phyloP scores from a whole-genome alignment of 768 basidiomycete species.

The Amanita pallidorosea region DNA sequence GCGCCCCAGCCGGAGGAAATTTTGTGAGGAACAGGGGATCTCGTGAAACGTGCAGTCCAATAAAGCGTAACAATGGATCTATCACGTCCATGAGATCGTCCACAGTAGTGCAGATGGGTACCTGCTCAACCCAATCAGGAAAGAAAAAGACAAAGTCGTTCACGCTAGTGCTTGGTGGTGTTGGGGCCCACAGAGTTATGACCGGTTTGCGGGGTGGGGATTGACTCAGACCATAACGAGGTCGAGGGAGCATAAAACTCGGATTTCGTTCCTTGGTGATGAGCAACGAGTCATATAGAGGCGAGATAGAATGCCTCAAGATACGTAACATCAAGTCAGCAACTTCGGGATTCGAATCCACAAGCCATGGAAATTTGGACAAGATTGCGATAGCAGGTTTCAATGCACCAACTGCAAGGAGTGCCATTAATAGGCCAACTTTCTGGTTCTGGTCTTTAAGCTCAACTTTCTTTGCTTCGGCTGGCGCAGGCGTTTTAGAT shows the following conservation, averaged over 20 bases:
- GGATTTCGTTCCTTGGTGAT: conserved; percentile 49
- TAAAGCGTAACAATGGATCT: conserved; percentile 69
- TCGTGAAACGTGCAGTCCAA: conserved; percentile 74
- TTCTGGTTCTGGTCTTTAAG: conserved; percentile 62
- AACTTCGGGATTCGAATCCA: conserved; percentile 70
- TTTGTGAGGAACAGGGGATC: conserved; percentile 72
- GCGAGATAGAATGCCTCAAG: conserved; percentile 55
- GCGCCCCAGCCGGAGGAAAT: conserved; percentile 69
- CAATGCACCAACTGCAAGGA: conserved; percentile 82
- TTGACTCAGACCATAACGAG: conserved; percentile 46
- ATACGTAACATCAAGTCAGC: conserved; percentile 81
- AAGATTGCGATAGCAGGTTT: conserved; percentile 71
- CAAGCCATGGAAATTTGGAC: conserved; percentile 76
- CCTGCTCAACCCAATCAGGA: conserved; percentile 65
- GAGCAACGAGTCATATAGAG: conserved; percentile 48
- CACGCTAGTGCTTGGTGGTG: conserved; percentile 64
- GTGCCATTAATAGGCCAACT: conserved; percentile 60
- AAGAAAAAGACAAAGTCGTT: conserved; percentile 89
- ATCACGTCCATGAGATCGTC: conserved; percentile 70
- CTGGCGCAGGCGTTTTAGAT: conserved; percentile 26
- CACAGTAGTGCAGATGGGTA: conserved; percentile 52
- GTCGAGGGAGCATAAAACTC: conserved; percentile 52
- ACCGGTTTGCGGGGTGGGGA: conserved; percentile 48
- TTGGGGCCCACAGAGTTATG: conserved; percentile 71
- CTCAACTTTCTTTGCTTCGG: conserved; percentile 32